phyloP scores from a whole-genome alignment of 202 grass and related monocot genomes.

The Digitaria exilis region DNA sequence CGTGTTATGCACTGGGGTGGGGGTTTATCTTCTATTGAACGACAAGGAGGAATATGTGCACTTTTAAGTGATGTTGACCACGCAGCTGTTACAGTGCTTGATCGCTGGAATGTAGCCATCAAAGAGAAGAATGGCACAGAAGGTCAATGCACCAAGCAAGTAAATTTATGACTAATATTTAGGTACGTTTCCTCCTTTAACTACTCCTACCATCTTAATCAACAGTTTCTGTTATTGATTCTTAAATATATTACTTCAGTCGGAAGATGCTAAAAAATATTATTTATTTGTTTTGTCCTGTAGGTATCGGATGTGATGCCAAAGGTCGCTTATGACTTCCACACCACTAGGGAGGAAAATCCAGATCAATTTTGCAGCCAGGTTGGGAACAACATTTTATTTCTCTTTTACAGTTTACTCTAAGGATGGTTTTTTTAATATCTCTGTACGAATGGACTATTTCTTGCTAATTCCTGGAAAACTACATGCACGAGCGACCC shows the following conservation, averaged over 20 bases:
- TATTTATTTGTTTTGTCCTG: conserved; percentile 17
- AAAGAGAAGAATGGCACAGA: conserved; percentile 51
- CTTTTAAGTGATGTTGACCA: conserved; percentile 78
- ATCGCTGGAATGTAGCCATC: conserved; percentile 86
- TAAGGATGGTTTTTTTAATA: background rate
- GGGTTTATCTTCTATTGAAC: conserved; percentile 78
- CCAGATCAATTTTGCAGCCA: conserved; percentile 89
- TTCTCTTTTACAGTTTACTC: background rate
- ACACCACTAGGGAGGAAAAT: conserved; percentile 77
- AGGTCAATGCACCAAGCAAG: conserved; percentile 55
- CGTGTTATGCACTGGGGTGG: conserved; percentile 86
- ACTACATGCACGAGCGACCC: no score
- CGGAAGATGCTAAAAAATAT: conserved; percentile 9
- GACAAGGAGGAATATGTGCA: conserved; percentile 71
- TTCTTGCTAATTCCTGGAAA: conserved; percentile 15
- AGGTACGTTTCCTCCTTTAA: conserved; percentile 45
- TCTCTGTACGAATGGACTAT: background rate
- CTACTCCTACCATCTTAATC: conserved; percentile 17
- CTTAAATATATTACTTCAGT: conserved; percentile 2
- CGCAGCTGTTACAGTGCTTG: conserved; percentile 81
- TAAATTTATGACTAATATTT: conserved; percentile 95
- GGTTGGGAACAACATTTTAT: conserved; percentile 38
- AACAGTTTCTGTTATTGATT: background rate
- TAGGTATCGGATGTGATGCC: conserved; percentile 97
- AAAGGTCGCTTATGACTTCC: conserved; percentile 94